Evolutionary conservation across 495 filamentous ascomycete species (phyloP), one percentile per base, ranked within the genome.

Genomic region (Pyrenula aspistea): DNA sequence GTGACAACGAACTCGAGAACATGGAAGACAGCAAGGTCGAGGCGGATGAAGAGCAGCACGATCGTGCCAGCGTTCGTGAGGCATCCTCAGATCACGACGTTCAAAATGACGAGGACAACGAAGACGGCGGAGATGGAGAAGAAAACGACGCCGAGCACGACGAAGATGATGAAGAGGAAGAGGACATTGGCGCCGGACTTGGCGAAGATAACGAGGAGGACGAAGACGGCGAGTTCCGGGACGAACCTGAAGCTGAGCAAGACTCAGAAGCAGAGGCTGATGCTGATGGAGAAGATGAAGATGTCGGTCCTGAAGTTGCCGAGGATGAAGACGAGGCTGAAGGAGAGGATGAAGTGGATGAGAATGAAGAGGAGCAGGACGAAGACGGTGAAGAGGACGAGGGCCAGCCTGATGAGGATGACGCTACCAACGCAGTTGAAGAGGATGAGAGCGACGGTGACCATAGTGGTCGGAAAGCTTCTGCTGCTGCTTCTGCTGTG

Each of bases 91-190:
- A 42, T 42, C 31, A 42, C 15, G 31, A 42, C 15, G 8, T 4
- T 42, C 31, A 42, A 15, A 24, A 58, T 58, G 57, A 23, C 19
- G 57, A 59, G 20, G 57, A 58, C 2, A 31, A 59, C 4, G 21
- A 8, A 19, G 50, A 51, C 22, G 59, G 19, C 12, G 64, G 59
- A 42, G 59, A 11, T 10, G 63, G 60, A 31, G 58, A 51, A 15
- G 62, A 61, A n/a, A 60, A 60, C 53, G 62, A 60, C n/a, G 60
- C 51, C 25, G 24, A 53, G 48, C 42, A 57, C 2, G 56, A 42
- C 22, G 53, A 55, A n/a, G 53, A n/a, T 2, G 22, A 1, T 25
- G 2, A 15, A 49, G 53, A 25, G 4, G 31, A 1, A 49, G 53
- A 55, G 1, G 31, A 49, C 4, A 47, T 21, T 4, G 53, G 12